These are phyloP conservation scores for Apophysomyces elegans DNA, from an alignment of 371 early-diverging fungal genomes.

Conservation along the genomic window DNA sequence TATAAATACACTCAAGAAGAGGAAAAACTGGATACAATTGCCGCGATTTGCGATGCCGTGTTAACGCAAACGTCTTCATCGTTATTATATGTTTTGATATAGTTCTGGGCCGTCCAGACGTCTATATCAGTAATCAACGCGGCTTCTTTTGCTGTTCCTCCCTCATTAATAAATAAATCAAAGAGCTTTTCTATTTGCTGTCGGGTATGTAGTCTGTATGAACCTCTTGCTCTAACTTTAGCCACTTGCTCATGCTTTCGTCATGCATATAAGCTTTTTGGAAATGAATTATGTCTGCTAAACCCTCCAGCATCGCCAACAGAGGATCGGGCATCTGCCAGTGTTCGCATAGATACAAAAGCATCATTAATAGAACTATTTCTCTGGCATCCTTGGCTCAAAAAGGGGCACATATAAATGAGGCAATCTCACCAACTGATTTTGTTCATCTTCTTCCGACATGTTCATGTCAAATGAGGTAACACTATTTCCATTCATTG, in stretches of 20 bases:
- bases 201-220: conserved; percentile 18
- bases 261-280: background rate
- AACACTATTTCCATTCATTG: conserved; percentile 3
- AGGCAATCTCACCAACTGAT: background rate
- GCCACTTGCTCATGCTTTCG: background rate
- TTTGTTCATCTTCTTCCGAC: conserved; percentile 1
- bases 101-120: conserved; percentile 15
- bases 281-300: conserved; percentile 4
- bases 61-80: conserved; percentile 2
- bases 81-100: conserved; percentile 15
- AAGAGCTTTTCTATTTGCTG: conserved; percentile 21
- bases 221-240: conserved; percentile 15
- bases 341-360: conserved; percentile 17
- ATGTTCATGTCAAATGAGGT: conserved; percentile 3
- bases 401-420: background rate
- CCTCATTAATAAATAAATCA: conserved; percentile 22
- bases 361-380: conserved; percentile 7
- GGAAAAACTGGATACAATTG: too few species aligned
- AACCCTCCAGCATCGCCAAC: conserved; percentile 5
- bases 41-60: too few species aligned
- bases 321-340: conserved; percentile 10
- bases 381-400: conserved; percentile 7
- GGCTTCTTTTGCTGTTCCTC: background rate
- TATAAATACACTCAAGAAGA: too few species aligned
- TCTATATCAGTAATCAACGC: conserved; percentile 15